Conservation (phyloP, 164 flowering plant species). For the Dillenia turbinata region DNA sequence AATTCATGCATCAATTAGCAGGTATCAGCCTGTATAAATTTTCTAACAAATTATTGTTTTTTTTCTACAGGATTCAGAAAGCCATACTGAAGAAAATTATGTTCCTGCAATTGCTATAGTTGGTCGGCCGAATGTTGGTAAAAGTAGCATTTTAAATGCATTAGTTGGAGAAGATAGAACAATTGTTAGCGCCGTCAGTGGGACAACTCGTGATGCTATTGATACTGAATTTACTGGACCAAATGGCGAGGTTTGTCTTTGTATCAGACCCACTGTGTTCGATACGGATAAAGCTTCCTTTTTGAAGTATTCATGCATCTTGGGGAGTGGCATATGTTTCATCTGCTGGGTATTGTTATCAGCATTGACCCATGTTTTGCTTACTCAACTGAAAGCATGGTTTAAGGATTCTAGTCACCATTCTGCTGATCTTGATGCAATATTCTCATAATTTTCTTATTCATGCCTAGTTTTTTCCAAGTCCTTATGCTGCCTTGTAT, state of each 20-base stretch:
- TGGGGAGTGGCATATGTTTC: background rate
- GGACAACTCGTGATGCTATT: slow-evolving; percentile 99
- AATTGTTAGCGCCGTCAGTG: slow-evolving; percentile 96
- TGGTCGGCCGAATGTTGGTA: slow-evolving; percentile 98
- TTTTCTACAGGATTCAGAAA: slow-evolving; percentile 35
- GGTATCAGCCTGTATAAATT: background rate
- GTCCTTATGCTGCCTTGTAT: slow-evolving; percentile 3
- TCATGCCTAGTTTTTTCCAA: background rate
- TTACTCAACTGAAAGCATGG: background rate
- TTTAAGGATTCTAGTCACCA: background rate
- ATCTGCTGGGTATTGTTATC: background rate
- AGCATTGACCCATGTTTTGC: background rate
- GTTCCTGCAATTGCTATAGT: slow-evolving; percentile 88
- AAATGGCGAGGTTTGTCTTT: slow-evolving; percentile 74
- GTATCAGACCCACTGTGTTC: background rate
- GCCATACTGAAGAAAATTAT: slow-evolving; percentile 49
- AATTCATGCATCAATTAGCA: background rate
- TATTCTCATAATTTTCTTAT: background rate
- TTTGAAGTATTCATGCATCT: too few relatives aligned
- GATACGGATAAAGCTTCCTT: too few relatives aligned
- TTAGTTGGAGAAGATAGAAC: slow-evolving; percentile 92
- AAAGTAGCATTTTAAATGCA: slow-evolving; percentile 97
- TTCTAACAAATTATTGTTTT: background rate
- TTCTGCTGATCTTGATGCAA: background rate
- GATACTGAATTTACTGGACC: slow-evolving; percentile 84